phyloP scores from a whole-genome alignment of 352 stramenopile genomes.

The Halophytophthora batemanensis region DNA sequence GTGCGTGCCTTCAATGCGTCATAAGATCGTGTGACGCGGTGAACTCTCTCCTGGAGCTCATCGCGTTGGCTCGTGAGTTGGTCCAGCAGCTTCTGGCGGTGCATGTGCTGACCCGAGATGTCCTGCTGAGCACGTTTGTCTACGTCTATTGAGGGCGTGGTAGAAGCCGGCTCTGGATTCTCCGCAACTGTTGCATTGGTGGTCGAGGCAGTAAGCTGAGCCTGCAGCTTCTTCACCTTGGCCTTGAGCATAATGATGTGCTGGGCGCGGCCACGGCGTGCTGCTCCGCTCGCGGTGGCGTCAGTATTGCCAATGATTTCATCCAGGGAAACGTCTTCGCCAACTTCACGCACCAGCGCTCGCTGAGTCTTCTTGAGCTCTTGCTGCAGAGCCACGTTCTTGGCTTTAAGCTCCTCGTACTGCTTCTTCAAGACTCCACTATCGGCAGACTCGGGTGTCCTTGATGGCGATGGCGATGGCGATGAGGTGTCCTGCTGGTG shows the following conservation, averaged over 20 bases:
- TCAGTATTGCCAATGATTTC: slow-evolving; percentile 42
- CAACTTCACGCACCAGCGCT: slow-evolving; percentile 61
- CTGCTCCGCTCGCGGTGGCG: slow-evolving; percentile 9
- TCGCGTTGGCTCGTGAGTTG: slow-evolving; percentile 57
- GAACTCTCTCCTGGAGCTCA: slow-evolving; percentile 48
- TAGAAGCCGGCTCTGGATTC: background rate
- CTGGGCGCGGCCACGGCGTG: slow-evolving; percentile 64
- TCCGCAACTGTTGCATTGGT: background rate
- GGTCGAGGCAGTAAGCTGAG: slow-evolving; percentile 21
- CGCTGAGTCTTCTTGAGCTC: slow-evolving; percentile 77
- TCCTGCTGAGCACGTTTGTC: slow-evolving; percentile 68
- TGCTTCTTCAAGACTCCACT: slow-evolving; percentile 33
- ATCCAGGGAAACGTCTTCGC: slow-evolving; percentile 47
- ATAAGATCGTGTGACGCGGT: slow-evolving; percentile 58
- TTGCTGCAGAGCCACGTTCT: slow-evolving; percentile 44
- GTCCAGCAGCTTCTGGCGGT: slow-evolving; percentile 61
- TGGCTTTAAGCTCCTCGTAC: slow-evolving; percentile 60
- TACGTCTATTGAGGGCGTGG: slow-evolving; percentile 29
- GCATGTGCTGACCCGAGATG: slow-evolving; percentile 44
- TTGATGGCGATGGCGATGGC: background rate
- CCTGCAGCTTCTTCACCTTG: slow-evolving; percentile 76
- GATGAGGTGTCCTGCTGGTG: slow-evolving; percentile 5
- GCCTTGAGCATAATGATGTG: slow-evolving; percentile 84
- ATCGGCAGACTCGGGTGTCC: slow-evolving; percentile 1
- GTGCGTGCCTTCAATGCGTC: slow-evolving; percentile 62